These are phyloP conservation scores for Hypoxylon sp. DNA, from an alignment of 2,329 filamentous ascomycete species.

Conservation along the genomic window DNA sequence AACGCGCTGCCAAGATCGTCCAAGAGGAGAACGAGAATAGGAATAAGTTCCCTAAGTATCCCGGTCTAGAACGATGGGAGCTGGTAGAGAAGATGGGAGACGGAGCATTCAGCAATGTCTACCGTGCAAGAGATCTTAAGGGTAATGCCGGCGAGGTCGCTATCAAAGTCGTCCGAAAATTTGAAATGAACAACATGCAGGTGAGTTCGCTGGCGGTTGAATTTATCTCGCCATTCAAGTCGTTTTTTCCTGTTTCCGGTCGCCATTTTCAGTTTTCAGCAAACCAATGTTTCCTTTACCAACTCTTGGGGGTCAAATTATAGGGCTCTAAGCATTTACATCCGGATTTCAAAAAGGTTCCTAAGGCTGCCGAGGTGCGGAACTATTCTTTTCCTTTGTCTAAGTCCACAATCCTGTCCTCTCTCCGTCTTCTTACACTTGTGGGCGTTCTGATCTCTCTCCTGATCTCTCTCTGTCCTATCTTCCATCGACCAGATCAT, in stretches of 20 bases:
- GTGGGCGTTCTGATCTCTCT: constrained; percentile 46
- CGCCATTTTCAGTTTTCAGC: constrained; percentile 46
- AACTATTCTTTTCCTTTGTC: constrained; percentile 60
- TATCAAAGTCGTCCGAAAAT: constrained; percentile 99
- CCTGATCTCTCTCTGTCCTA: constrained; percentile 26
- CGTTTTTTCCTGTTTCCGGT: constrained; percentile 50
- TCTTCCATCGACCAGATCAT: constrained; percentile 23
- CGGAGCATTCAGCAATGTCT: constrained; percentile 98
- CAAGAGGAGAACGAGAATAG: constrained; percentile 91
- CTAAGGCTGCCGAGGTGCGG: constrained; percentile 97
- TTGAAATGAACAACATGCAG: constrained; percentile 99
- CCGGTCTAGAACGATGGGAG: constrained; percentile 87
- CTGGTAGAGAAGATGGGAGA: constrained; percentile 98
- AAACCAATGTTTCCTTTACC: constrained; percentile 60
- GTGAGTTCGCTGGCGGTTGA: constrained; percentile 73
- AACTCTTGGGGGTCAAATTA: constrained; percentile 62
- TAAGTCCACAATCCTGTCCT: constrained; percentile 34
- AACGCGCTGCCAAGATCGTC: constrained; percentile 86
- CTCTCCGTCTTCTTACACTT: constrained; percentile 47
- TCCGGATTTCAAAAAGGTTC: constrained; percentile 95
- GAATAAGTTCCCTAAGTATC: constrained; percentile 87
- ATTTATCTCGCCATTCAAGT: constrained; percentile 48
- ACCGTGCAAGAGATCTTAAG: constrained; percentile 83
- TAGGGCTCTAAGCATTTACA: constrained; percentile 95
- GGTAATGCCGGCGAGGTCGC: constrained; percentile 85